A percentile compares a stretch with the other conserved stretches of the same genome.
Evolutionary conservation across 2,329 filamentous ascomycete genomes (phyloP).

Genomic region (Pseudocercospora ulei): DNA sequence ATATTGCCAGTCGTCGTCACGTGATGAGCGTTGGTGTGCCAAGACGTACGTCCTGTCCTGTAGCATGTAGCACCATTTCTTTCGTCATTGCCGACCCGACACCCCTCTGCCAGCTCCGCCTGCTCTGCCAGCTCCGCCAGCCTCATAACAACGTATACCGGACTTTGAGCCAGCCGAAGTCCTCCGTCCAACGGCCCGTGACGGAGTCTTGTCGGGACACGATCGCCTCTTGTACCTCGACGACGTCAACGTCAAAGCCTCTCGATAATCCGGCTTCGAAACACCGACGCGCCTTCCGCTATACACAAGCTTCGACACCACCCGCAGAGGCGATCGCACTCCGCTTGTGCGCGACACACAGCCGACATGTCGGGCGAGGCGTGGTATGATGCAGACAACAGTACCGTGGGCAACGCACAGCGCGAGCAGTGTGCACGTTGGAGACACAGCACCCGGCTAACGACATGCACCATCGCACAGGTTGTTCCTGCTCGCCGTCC

Average conservation of each 20-base stretch:
- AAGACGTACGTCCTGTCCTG: too few relatives aligned
- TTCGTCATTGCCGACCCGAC: too few relatives aligned
- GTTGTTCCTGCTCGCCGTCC: conserved; percentile 93
- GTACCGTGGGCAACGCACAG: conserved; percentile 1
- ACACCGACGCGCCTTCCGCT: not conserved
- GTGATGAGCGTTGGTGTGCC: too few relatives aligned
- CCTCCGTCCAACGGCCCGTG: conserved; percentile 2
- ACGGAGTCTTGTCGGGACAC: conserved; percentile 14
- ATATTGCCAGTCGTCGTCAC: too few relatives aligned
- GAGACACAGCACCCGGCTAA: conserved; percentile 11
- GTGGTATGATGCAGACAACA: conserved; percentile 26
- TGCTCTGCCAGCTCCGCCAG: too few relatives aligned
- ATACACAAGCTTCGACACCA: conserved; percentile 7
- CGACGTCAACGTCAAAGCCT: conserved; percentile 10
- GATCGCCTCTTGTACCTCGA: conserved; percentile 12
- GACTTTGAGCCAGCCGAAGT: not conserved
- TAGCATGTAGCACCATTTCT: too few relatives aligned
- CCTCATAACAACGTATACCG: not conserved
- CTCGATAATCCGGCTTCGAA: conserved; percentile 6
- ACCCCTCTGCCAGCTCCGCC: too few relatives aligned
- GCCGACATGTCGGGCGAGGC: conserved; percentile 36
- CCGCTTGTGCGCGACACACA: conserved; percentile 2
- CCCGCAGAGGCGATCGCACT: conserved; percentile 3
- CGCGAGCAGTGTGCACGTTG: conserved; percentile 5
- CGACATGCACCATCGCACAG: conserved; percentile 34